Base-by-base conservation (phyloP, 345 rosid species). In the Acer negundo region DNA sequence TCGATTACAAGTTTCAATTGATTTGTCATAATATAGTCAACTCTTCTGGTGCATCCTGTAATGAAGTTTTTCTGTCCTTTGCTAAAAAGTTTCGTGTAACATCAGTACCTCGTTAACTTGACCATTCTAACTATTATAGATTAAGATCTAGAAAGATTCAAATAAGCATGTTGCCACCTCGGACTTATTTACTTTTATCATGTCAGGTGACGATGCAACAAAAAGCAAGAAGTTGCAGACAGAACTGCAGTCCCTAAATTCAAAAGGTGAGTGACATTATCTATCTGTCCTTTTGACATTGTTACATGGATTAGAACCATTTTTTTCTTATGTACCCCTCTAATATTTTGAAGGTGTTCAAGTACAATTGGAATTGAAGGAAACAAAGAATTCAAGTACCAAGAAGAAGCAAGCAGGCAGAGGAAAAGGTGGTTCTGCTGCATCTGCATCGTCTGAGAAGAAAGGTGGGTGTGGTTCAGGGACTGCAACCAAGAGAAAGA, bases 291-390 rank as follows among this genome's bases (percentile, higher is more conserved):
- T 28, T 28, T 16, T 9, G 46, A 24, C 12, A 17, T 24, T 47
- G 22, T 23, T 62, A 28, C 38, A 44, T 23, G 46, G 10, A 5
- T 24, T 1, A 23, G 16, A 74, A 28, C n/a, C 55, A 26, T 2
- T 23, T 47, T n/a, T 11, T 53, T 47, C 69, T 31, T 70, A 70
- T 61, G 4, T 77, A 17, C n/a, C n/a, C 6, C 12, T n/a, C 19
- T 16, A 9, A 42, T 7, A n/a, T 73, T 73, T 26, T 62, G 62
- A 74, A 92, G 97, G 96, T 78, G 88, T 93, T 68, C 76, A 92
- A 85, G 97, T 95, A 10, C 90, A 93, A 84, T 72, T 95, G 79
- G 96, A 91, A 73, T 79, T 92, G 78, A 95, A 92, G 83, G 90
- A 86, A 35, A 49, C 81, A 11, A 88, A 82, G 58, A 87, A 82